Evolutionary conservation across 371 early-diverging fungal species (phyloP), one percentile per base, ranked within the genome.

Genomic region (Batrachochytrium dendrobatidis): DNA sequence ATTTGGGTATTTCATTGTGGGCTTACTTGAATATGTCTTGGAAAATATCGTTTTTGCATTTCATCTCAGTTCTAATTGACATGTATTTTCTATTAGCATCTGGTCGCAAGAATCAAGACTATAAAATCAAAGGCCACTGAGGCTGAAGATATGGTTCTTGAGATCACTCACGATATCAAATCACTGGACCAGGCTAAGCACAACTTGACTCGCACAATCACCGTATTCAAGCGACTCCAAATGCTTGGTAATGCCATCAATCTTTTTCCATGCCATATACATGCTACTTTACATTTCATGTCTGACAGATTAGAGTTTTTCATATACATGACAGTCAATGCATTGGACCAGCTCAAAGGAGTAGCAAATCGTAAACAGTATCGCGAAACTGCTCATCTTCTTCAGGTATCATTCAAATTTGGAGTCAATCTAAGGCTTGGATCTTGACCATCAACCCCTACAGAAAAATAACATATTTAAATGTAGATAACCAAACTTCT

Each of bases 81-180:
- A 17, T 30, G 22, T 52, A 35, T 43, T 32, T 51, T 34, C 34
- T 35, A n/a, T 1, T 43, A 72, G 91, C 78, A 81, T 53, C 69
- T 96, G 51, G 88, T 86, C 73, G 75, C 80, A 22, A 76, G 83
- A 33, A 88, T 95, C 26, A 84, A 85, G 60, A 82, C 81, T 55
- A 94, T 97, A 65, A 87, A 89, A 58, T 72, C 75, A 39, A 91
- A 91, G 68, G 91, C 94, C 25, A 71, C 83, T 0, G 83, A 86
- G 48, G 87, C 94, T 0, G 94, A 95, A 61, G 74, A 82, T 3
- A 87, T 86, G 83, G 95, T 95, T 0, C 85, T 86, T 48, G 93
- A 93, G 54, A 95, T 97, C 46, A 95, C 98, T 10, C 83, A 86
- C 60, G 98, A 97, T 59, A 94, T 97, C 59, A 93, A 92, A 69